Base-by-base conservation (phyloP, 495 filamentous ascomycete genomes). In the Terfezia boudieri region DNA sequence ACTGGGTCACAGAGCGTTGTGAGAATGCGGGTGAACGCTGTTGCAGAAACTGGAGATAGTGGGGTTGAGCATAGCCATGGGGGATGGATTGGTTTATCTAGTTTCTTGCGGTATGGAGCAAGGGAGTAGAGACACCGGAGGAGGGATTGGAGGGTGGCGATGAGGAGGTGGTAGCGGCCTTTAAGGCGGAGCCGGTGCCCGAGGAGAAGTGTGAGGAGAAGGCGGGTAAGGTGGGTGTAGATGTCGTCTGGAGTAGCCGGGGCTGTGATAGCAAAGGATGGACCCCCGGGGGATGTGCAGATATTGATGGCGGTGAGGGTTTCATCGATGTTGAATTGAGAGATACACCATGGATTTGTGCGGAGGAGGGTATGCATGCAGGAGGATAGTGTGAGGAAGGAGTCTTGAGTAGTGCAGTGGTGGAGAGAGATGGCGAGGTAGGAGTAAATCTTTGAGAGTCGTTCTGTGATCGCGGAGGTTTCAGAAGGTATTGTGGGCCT, bases 321-420 rank as follows among this genome's bases (percentile, higher is more conserved):
- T 56, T 62, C 56, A 32, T 65, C 62, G 17, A 65, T 55, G n/a
- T 61, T 64, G 50, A 56, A 61, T 53, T 65, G 62, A 32, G 55
- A 51, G 12, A 64, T 57, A 22, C 51, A 37, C 62, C 62, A 65
- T 16, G 53, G 41, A 52, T 64, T 23, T 4, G 12, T 41, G 1
- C 41, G 53, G n/a, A 65, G 54, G 16, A 65, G 56, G 4, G 36
- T 51, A 36, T 55, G 37, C 16, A 65, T 61, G 26, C 53, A 60
- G 51, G 53, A 51, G 32, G 49, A 41, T 38, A 62, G 49, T 4
- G 37, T 49, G 4, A 64, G 17, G 55, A 65, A 65, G 12, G 41
- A 14, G 0, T 46, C 41, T 20, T 46, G 41, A 14, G 41, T 46
- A 8, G 41, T 46, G 17, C 14, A 46, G 14, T 46, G 12, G 41